Evolutionary conservation across 1,284 basidiomycete genomes (phyloP).

Genomic region (Phylloporus sp.): DNA sequence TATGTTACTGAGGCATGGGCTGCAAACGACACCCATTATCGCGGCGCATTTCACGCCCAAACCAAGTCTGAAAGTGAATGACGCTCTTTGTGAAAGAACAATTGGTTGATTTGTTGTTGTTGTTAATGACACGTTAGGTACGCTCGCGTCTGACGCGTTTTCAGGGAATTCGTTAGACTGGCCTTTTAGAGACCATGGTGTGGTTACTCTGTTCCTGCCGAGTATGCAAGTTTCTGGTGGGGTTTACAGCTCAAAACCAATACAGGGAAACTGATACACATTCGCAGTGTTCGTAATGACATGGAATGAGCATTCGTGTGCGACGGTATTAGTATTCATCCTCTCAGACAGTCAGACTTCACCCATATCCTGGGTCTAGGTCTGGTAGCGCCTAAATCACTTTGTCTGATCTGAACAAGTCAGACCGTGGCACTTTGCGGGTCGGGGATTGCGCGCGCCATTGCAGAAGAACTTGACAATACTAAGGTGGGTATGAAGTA

Average conservation of each 20-base stretch:
- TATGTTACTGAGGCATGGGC: constrained; percentile 75
- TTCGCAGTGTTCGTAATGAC: constrained; percentile 64
- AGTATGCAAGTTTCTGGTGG: constrained; percentile 86
- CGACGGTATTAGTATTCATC: constrained; percentile 73
- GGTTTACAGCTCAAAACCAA: constrained; percentile 7
- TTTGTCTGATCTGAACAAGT: constrained; percentile 92
- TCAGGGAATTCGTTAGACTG: no score
- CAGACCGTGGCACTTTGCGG: constrained; percentile 91
- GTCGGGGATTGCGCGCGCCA: constrained; percentile 89
- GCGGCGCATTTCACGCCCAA: constrained; percentile 84
- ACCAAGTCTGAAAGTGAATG: constrained; percentile 76
- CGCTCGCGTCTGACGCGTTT: constrained; percentile 7
- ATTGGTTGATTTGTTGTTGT: neutral
- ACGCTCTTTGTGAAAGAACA: neutral
- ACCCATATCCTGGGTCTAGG: constrained; percentile 50
- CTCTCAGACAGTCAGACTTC: neutral
- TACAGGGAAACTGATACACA: neutral
- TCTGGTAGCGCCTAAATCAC: constrained; percentile 74
- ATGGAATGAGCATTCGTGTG: no score
- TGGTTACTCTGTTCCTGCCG: constrained; percentile 91
- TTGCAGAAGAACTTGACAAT: constrained; percentile 86
- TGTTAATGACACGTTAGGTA: constrained; percentile 88
- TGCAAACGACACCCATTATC: constrained; percentile 88
- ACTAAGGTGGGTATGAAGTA: constrained; percentile 61
- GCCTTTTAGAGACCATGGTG: constrained; percentile 82